phyloP scores from a whole-genome alignment of 495 filamentous ascomycete genomes.

The Sabuloglossum arenarium region DNA sequence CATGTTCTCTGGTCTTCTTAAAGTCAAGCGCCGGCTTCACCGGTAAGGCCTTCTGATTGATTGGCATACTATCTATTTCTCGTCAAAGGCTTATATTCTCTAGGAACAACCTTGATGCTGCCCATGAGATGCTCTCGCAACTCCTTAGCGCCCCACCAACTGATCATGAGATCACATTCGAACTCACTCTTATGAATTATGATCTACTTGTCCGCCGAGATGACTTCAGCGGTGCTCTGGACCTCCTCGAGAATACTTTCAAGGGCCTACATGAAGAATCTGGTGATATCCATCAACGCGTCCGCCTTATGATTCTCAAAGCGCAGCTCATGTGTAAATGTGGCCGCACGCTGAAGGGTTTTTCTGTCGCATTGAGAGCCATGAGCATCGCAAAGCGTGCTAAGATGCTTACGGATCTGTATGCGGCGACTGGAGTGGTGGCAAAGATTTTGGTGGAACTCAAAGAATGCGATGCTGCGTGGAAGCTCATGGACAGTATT shows the following conservation, averaged over 20 bases:
- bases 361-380: slow-evolving; percentile 63
- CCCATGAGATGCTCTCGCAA: slow-evolving; percentile 41
- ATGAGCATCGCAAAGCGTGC: slow-evolving; percentile 55
- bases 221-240: slow-evolving; percentile 41
- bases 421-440: slow-evolving; percentile 53
- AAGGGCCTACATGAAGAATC: slow-evolving; percentile 41
- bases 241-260: slow-evolving; percentile 45
- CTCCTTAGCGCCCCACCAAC: slow-evolving; percentile 29
- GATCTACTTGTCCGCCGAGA: slow-evolving; percentile 45
- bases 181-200: slow-evolving; percentile 47
- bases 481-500: slow-evolving; percentile 43
- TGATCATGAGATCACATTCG: slow-evolving; percentile 50
- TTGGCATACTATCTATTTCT: not conserved
- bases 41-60: slow-evolving; percentile 17
- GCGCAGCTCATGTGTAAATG: slow-evolving; percentile 47
- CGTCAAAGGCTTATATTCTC: not conserved
- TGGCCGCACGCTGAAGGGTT: slow-evolving; percentile 59
- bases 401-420: slow-evolving; percentile 49
- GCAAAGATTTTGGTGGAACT: slow-evolving; percentile 47
- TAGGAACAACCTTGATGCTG: slow-evolving; percentile 45
- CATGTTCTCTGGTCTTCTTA: slow-evolving; percentile 48
- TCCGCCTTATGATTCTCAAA: slow-evolving; percentile 59
- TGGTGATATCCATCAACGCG: slow-evolving; percentile 52
- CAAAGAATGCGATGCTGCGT: slow-evolving; percentile 52
- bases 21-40: slow-evolving; percentile 48